Percentiles rank a stretch among this genome's conserved stretches.
phyloP scores from a whole-genome alignment of 306 rosid genomes.

The Dalbergia cultrata region DNA sequence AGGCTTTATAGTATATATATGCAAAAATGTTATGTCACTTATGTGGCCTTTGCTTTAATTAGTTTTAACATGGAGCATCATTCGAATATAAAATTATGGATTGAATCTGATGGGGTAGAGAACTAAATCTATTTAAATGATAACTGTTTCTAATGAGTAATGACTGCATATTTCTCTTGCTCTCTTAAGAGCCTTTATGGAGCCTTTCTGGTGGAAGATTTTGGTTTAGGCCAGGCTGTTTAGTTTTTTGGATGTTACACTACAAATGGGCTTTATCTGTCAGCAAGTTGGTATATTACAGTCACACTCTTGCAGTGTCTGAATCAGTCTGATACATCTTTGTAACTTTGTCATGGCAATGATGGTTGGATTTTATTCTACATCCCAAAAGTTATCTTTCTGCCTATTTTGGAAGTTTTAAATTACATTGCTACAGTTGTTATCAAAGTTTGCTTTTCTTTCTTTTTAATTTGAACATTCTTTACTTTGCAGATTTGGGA shows the following conservation, averaged over 20 bases:
- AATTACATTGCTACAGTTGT: not conserved
- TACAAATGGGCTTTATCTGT: not conserved
- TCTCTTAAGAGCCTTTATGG: constrained; percentile 21
- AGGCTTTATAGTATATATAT: not conserved
- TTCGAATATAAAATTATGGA: not conserved
- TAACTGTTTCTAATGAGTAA: constrained; percentile 11
- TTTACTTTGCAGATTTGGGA: constrained; percentile 85
- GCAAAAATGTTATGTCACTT: not conserved
- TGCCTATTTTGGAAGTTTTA: constrained; percentile 21
- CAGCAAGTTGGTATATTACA: not conserved
- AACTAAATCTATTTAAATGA: constrained; percentile 17
- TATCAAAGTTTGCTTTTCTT: not conserved
- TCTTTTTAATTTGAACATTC: constrained; percentile 5
- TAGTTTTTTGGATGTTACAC: not conserved
- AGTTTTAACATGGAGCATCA: not conserved
- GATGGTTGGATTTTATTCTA: not conserved
- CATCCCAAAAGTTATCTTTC: constrained; percentile 1
- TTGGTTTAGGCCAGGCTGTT: not conserved
- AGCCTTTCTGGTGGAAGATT: constrained; percentile 3
- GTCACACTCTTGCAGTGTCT: constrained; percentile 4
- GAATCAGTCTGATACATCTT: not conserved
- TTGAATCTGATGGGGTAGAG: constrained; percentile 14
- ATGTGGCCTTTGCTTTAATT: not conserved
- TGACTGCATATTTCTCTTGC: constrained; percentile 6
- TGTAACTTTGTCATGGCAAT: constrained; percentile 23